Base-by-base conservation (phyloP, 1,284 basidiomycete species). In the Pascua sp. region DNA sequence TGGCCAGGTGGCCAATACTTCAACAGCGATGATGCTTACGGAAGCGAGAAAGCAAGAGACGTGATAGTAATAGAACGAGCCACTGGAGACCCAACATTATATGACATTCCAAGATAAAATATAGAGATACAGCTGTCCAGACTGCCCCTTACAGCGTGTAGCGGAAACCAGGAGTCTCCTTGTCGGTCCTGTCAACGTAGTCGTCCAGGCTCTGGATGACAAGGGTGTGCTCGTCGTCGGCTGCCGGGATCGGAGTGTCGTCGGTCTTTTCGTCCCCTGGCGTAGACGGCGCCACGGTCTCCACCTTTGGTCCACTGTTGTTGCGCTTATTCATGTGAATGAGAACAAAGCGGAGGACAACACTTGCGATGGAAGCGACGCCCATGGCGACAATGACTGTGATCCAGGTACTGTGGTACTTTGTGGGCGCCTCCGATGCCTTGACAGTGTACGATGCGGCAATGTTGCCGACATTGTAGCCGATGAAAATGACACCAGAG, bases 341-440 rank as follows among this genome's bases (percentile, higher is more conserved):
- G 55, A 74, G 70, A 17, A 73, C 42, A 36, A 63, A 53, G 16
- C 78, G 67, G 2, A 80, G 62, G 11, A 74, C 42, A 15, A 78
- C 49, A 2, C 72, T 72, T 39, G 62, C 53, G 18, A 67, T 16
- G 8, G 65, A 64, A 8, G 72, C 67, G 51, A 68, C 71, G 5
- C 57, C 67, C 77, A 78, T 78, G 38, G 62, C 61, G 15, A 77
- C 75, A 47, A 80, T 74, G 45, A 81, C 72, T n/a, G 76, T 67
- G 56, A 80, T 79, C 77, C 80, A 81, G 2, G 80, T 79, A 16
- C 71, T 71, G 12, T 76, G 73, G 62, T 80, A 81, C 61, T 80
- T 77, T 61, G 75, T 72, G 2, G 53, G 46, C 24, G 57, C 64
- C 50, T 77, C 75, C 45, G 67, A 59, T 11, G 68, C 58, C 49